Percentiles rank a stretch among this genome's conserved stretches.
These are phyloP conservation scores for Aspergillus sp. DNA, from an alignment of 2,329 filamentous ascomycete species.

Conservation along the genomic window DNA sequence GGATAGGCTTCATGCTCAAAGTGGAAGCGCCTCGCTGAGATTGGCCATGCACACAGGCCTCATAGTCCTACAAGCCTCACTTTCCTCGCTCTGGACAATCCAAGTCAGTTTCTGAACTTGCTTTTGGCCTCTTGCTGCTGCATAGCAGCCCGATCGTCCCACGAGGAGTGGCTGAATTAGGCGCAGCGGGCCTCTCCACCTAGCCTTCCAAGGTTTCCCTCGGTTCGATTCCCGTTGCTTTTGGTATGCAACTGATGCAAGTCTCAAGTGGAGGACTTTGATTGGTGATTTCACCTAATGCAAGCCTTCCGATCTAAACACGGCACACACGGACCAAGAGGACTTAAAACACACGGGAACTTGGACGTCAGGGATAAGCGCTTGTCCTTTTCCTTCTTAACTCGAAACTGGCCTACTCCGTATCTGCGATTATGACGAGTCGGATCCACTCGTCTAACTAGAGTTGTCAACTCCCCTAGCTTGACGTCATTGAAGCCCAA, in stretches of 20 bases:
- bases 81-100: background rate
- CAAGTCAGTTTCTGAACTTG: background rate
- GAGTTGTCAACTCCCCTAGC: background rate
- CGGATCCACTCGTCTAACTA: background rate
- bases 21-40: background rate
- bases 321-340: slow-evolving; percentile 9
- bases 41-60: background rate
- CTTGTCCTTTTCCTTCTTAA: background rate
- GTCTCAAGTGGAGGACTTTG: background rate
- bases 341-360: background rate
- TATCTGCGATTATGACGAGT: background rate
- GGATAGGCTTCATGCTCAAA: background rate
- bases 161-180: slow-evolving; percentile 27
- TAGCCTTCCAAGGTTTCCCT: background rate
- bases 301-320: slow-evolving; percentile 13
- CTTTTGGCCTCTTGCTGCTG: slow-evolving; percentile 17
- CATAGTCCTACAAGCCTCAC: background rate
- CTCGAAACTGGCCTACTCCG: background rate
- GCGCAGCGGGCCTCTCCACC: slow-evolving; percentile 18
- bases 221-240: slow-evolving; percentile 1
- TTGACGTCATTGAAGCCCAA: background rate
- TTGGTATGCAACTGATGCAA: background rate
- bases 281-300: slow-evolving; percentile 8
- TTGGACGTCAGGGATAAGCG: slow-evolving; percentile 1
- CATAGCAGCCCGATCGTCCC: slow-evolving; percentile 25